A percentile compares a stretch with the other conserved stretches of the same genome.
Evolutionary conservation across 1,139 yeast species (phyloP).

Genomic region (Suhomyces chickasaworum): DNA sequence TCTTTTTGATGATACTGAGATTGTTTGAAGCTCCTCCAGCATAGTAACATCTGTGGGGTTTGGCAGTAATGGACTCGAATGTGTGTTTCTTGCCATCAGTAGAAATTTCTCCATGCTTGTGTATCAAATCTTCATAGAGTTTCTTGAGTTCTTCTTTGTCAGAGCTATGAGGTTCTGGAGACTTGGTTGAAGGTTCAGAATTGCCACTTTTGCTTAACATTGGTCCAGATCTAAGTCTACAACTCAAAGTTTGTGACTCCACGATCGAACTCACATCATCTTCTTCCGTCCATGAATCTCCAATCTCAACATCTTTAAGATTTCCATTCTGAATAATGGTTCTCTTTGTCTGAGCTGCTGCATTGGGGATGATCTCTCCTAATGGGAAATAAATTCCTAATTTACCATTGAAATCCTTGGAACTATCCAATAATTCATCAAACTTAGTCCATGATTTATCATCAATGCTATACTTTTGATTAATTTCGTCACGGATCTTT

Average conservation of each 20-base stretch:
- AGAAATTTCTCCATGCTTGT: constrained; percentile 41
- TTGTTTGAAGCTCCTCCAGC: constrained; percentile 91
- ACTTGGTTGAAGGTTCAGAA: constrained; percentile 3
- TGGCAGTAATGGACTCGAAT: constrained; percentile 43
- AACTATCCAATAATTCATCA: constrained; percentile 52
- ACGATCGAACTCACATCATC: constrained; percentile 78
- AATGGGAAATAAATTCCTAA: constrained; percentile 85
- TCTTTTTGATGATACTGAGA: constrained; percentile 61
- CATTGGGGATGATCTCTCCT: constrained; percentile 88
- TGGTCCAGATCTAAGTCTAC: constrained; percentile 79
- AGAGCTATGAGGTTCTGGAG: constrained; percentile 10
- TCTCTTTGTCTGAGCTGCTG: constrained; percentile 58
- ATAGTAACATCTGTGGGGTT: constrained; percentile 73
- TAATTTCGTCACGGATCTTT: constrained; percentile 64
- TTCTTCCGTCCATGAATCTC: constrained; percentile 45
- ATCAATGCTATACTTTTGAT: constrained; percentile 40
- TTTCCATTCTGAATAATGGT: constrained; percentile 39
- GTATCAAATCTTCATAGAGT: constrained; percentile 27
- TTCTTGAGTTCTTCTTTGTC: constrained; percentile 14
- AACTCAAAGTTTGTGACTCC: constrained; percentile 84
- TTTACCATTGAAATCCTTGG: constrained; percentile 41
- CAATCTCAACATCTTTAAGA: constrained; percentile 22
- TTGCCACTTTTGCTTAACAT: constrained; percentile 40
- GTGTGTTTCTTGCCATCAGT: constrained; percentile 55
- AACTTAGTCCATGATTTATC: constrained; percentile 64